Conservation (phyloP, 2,329 filamentous ascomycete species). For the Calonectria pseudoturangicola region DNA sequence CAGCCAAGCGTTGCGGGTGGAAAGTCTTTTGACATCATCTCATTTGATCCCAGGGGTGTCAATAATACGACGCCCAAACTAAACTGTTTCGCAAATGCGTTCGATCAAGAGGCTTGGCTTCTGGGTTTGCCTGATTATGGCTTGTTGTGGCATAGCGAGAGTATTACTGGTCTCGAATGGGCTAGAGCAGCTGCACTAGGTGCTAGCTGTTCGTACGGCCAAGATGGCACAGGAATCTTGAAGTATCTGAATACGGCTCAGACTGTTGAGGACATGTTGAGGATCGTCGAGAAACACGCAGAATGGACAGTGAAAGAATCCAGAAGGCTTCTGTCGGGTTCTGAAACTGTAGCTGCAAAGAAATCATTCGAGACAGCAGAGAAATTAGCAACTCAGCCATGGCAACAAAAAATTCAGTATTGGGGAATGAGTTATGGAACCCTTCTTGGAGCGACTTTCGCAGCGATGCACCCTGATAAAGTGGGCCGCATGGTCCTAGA, state of each 20-base stretch:
- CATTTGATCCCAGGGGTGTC: neutral
- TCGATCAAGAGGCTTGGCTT: conserved; percentile 2
- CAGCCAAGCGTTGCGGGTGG: neutral
- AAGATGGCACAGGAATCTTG: neutral
- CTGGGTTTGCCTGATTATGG: neutral
- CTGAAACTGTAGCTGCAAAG: neutral
- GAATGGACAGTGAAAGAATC: neutral
- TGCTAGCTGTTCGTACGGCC: neutral
- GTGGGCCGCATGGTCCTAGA: neutral
- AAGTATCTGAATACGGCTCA: conserved; percentile 1
- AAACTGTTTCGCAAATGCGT: neutral
- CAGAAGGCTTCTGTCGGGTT: neutral
- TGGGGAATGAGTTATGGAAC: conserved; percentile 8
- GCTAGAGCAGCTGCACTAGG: neutral
- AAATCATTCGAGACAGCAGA: neutral
- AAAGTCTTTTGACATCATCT: conserved; percentile 1
- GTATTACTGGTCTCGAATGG: neutral
- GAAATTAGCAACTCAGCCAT: neutral
- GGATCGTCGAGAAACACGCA: neutral
- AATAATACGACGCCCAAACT: neutral
- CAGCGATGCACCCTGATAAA: neutral
- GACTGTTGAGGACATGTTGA: conserved; percentile 1
- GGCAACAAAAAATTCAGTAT: neutral
- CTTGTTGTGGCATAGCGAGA: conserved; percentile 6
- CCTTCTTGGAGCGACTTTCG: neutral